Base-by-base conservation (phyloP, 2,329 filamentous ascomycete genomes). In the Venturia asperata region DNA sequence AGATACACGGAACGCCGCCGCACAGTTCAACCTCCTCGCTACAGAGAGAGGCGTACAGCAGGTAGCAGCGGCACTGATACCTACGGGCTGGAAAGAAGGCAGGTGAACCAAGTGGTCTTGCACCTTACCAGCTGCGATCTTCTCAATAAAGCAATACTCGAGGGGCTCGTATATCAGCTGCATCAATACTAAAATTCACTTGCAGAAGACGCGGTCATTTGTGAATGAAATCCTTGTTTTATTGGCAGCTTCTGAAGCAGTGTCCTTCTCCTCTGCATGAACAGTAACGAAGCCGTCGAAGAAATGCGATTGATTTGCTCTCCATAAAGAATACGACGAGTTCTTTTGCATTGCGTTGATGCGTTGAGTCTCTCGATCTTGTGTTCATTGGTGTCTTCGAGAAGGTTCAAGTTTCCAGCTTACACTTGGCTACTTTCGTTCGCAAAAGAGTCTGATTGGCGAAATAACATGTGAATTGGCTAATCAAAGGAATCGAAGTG, bases 21-120 rank as follows among this genome's bases (percentile, higher is more conserved):
- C 92, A 42, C 92, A 97, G 75, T 99, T 94, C 76, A 99, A 99
- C 74, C 75, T 99, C 71, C 79, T 99, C 64, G 93, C 92, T n/a
- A 97, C 92, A 21, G 94, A 99, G 79, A 82, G 94, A 63, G 93
- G 94, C 1, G 86, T 94, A 6, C 82, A 86, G 24, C 88, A 93
- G 71, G 87, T 97, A 67, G 93, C 92, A 37, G 93, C 91, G 1
- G 93, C 92, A 11, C 74, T 99, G 76, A 85, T 97, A 75, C 92
- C 92, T 0, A 82, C 94, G 64, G 92, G 91, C 1, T 95, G 91
- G 90, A 85, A 81, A 43, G 64, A 66, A 21, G 55, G 60, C 9
- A 42, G 60, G 19, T 61, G 39, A 61, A 1, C 37, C 3, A 5
- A 37, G 11, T 5, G 17, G 9, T n/a, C 21, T 52, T 27, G 21